Conservation (phyloP, 1,284 basidiomycete species). For the Tremellales sp. region DNA sequence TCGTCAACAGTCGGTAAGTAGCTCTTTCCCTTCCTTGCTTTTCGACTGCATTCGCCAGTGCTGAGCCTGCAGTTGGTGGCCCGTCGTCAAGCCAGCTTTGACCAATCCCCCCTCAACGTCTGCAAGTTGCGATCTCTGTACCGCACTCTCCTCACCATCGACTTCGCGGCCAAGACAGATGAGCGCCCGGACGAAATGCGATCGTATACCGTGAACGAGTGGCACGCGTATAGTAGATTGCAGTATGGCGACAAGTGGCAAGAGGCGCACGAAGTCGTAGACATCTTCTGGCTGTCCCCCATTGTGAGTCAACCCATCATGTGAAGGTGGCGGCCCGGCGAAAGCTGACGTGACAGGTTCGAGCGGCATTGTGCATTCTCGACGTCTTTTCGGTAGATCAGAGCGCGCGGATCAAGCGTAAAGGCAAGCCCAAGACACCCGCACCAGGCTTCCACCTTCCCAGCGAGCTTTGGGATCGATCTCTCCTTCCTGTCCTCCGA, state of each 20-base stretch:
- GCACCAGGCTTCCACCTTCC: conserved; percentile 45
- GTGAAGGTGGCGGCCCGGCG: neutral
- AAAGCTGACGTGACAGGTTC: conserved; percentile 17
- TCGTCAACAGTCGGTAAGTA: conserved; percentile 41
- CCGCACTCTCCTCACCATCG: conserved; percentile 44
- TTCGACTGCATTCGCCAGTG: neutral
- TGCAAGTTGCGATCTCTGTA: conserved; percentile 42
- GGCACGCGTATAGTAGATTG: conserved; percentile 40
- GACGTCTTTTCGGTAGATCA: conserved; percentile 37
- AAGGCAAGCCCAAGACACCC: conserved; percentile 43
- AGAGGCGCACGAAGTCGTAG: conserved; percentile 44
- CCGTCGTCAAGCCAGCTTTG: conserved; percentile 38
- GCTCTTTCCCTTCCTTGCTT: neutral
- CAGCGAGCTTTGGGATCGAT: conserved; percentile 33
- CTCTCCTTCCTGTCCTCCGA: conserved; percentile 28
- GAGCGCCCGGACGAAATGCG: conserved; percentile 39
- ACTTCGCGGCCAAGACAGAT: conserved; percentile 41
- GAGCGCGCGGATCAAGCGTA: conserved; percentile 22
- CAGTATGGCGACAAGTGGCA: conserved; percentile 21
- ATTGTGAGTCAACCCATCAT: conserved; percentile 15
- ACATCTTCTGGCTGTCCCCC: conserved; percentile 40
- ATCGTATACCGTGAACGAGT: conserved; percentile 40
- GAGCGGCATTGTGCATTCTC: conserved; percentile 31
- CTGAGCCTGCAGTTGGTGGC: conserved; percentile 27
- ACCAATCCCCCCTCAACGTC: conserved; percentile 39